Evolutionary conservation across 2,329 filamentous ascomycete genomes (phyloP), one percentile per base, ranked within the genome.

Genomic region (Ilyonectria robusta): DNA sequence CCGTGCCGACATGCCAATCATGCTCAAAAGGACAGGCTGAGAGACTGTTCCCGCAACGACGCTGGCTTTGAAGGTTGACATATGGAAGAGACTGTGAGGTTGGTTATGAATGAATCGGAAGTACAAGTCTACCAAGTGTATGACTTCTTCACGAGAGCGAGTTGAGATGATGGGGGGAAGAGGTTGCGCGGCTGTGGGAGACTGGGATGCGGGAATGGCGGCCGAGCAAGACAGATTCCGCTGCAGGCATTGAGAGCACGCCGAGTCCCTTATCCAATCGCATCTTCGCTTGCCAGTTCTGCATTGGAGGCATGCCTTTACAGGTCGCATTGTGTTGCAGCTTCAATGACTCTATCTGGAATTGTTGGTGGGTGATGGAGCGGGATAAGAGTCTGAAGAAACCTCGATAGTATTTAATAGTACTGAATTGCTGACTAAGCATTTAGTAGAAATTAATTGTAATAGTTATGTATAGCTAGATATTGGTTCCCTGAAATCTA

Each of bases 1-100:
- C 72, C 72, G 58, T 51, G 72, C 72, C 3, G 72, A 69, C 29
- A 75, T 55, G 13, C 72, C 72, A 44, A 75, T 54, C 71, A 75
- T 73, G 1, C 62, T 62, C 4, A 74, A 55, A 6, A 75, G 66
- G 17, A 75, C 70, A 2, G 71, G 64, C 0, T 73, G 59, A 0
- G 66, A 63, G 2, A 54, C 64, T 0, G 62, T 68, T 2, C 68
- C 68, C 1, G 56, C 15, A 0, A 26, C 53, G 11, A 70, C 72
- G 11, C 67, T 71, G 3, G 21, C 47, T 17, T 70, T 71, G 2
- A 75, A 75, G 0, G 65, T 68, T 1, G 71, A 19, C 6, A 70
- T 67, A 10, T 75, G 72, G 10, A 75, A 75, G 6, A 75, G 29
- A 3, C 67, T 75, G 26, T 75, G 72, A n/a, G 72, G 72, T 4